phyloP scores from a whole-genome alignment of 2,329 filamentous ascomycete species.

The Clonostachys rhizophaga region DNA sequence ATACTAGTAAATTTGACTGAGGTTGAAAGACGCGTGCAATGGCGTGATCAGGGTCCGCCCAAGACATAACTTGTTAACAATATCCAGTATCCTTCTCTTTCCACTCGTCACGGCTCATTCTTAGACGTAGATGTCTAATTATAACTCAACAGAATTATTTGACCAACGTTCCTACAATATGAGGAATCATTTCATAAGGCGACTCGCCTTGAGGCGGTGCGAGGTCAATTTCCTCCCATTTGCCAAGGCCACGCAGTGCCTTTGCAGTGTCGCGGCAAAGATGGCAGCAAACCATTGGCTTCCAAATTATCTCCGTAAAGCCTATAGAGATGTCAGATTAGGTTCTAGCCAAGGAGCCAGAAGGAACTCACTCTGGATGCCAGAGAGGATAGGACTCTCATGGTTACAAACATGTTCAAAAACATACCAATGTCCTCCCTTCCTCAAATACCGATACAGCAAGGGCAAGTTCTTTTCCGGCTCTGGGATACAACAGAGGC shows the following conservation, averaged over 20 bases:
- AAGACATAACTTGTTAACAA: too few species aligned
- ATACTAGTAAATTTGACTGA: too few species aligned
- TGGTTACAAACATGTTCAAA: conserved; percentile 53
- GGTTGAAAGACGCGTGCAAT: too few species aligned
- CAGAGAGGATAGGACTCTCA: conserved; percentile 28
- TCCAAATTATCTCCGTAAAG: conserved; percentile 48
- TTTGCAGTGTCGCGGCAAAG: conserved; percentile 42
- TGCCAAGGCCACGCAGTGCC: conserved; percentile 38
- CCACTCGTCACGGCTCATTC: too few species aligned
- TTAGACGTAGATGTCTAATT: too few species aligned
- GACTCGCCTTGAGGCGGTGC: conserved; percentile 29
- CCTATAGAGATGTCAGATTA: conserved; percentile 20
- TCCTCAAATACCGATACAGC: conserved; percentile 53
- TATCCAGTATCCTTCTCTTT: too few species aligned
- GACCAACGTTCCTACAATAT: conserved; percentile 44
- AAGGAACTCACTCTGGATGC: conserved; percentile 44
- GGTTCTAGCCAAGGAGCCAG: background rate
- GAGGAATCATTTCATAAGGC: conserved; percentile 38
- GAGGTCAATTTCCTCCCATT: conserved; percentile 46
- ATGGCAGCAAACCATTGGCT: conserved; percentile 46
- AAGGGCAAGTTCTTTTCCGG: conserved; percentile 49
- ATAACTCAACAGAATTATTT: conserved; percentile 21
- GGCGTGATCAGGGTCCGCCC: too few species aligned
- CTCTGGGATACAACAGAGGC: conserved; percentile 60
- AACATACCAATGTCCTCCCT: conserved; percentile 58